phyloP scores from a whole-genome alignment of 805 yeast genomes.

The Saccharomycopsis javanensis region DNA sequence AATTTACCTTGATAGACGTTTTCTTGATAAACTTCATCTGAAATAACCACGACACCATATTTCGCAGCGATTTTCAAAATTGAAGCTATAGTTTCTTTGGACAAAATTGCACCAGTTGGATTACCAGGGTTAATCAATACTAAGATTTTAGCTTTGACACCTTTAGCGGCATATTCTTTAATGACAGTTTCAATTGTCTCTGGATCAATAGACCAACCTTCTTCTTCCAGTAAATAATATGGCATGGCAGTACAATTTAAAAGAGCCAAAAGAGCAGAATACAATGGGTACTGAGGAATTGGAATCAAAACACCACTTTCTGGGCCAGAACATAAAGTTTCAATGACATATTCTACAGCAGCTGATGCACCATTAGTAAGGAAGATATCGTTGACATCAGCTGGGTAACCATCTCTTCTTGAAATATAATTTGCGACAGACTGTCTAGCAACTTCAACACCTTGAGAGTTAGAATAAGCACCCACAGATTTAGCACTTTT shows the following conservation, averaged over 20 bases:
- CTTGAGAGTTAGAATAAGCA: slow-evolving; percentile 92
- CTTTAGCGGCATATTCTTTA: slow-evolving; percentile 27
- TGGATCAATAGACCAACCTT: slow-evolving; percentile 79
- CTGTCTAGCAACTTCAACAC: slow-evolving; percentile 60
- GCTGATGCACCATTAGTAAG: slow-evolving; percentile 93
- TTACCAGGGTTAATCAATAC: slow-evolving; percentile 97
- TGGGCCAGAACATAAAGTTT: slow-evolving; percentile 56
- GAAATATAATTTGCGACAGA: slow-evolving; percentile 75
- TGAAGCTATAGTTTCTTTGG: slow-evolving; percentile 54
- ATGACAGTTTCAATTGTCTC: slow-evolving; percentile 45
- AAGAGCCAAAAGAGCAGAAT: slow-evolving; percentile 88
- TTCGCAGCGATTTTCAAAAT: slow-evolving; percentile 75
- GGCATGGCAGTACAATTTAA: slow-evolving; percentile 78
- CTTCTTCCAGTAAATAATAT: slow-evolving; percentile 71
- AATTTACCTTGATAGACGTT: slow-evolving; percentile 79
- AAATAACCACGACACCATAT: slow-evolving; percentile 75
- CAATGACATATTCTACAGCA: slow-evolving; percentile 75
- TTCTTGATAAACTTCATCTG: slow-evolving; percentile 97
- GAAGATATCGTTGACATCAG: slow-evolving; percentile 65
- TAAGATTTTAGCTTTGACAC: slow-evolving; percentile 60
- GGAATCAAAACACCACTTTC: slow-evolving; percentile 82
- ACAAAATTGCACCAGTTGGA: slow-evolving; percentile 88
- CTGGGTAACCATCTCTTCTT: slow-evolving; percentile 56
- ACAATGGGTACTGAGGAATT: slow-evolving; percentile 95
- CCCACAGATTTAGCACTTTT: slow-evolving; percentile 73